Percentiles rank a stretch among this genome's conserved stretches.
Evolutionary conservation across 2,329 filamentous ascomycete species (phyloP).

Genomic region (Pseudopithomyces chartarum): DNA sequence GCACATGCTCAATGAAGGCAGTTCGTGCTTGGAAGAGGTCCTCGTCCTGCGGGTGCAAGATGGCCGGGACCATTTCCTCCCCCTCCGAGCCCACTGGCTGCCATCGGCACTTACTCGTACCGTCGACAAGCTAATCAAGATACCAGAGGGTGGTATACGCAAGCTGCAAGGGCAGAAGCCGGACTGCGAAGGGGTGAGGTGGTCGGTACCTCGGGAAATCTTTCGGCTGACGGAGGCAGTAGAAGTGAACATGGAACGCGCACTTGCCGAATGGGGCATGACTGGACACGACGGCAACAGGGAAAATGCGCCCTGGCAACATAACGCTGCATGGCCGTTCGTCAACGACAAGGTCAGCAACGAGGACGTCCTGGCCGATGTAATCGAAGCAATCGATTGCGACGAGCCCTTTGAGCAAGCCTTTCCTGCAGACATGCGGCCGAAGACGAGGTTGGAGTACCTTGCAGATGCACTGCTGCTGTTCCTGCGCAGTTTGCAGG

Average conservation of each 20-base stretch:
- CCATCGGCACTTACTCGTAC: constrained; percentile 83
- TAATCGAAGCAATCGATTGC: constrained; percentile 72
- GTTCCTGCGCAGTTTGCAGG: constrained; percentile 76
- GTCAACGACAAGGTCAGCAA: constrained; percentile 50
- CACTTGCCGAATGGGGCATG: constrained; percentile 68
- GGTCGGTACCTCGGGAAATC: constrained; percentile 85
- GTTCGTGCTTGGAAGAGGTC: constrained; percentile 76
- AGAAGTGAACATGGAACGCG: constrained; percentile 62
- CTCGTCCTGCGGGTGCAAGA: constrained; percentile 81
- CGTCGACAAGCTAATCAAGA: constrained; percentile 83
- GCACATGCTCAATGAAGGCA: constrained; percentile 72
- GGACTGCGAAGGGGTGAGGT: constrained; percentile 60
- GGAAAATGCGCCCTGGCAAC: constrained; percentile 58
- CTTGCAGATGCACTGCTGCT: constrained; percentile 72
- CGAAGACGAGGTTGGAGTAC: constrained; percentile 73
- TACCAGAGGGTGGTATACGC: constrained; percentile 79
- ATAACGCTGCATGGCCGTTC: constrained; percentile 65
- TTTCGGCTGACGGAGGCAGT: constrained; percentile 87
- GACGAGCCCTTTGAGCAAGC: constrained; percentile 65
- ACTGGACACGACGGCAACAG: constrained; percentile 46
- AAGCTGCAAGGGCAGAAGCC: constrained; percentile 66
- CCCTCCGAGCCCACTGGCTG: constrained; percentile 77
- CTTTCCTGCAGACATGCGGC: constrained; percentile 63
- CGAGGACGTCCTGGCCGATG: constrained; percentile 50
- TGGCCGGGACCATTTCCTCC: constrained; percentile 90